Evolutionary conservation across 2,329 filamentous ascomycete species (phyloP).

Genomic region (Hypoxylon sp.): DNA sequence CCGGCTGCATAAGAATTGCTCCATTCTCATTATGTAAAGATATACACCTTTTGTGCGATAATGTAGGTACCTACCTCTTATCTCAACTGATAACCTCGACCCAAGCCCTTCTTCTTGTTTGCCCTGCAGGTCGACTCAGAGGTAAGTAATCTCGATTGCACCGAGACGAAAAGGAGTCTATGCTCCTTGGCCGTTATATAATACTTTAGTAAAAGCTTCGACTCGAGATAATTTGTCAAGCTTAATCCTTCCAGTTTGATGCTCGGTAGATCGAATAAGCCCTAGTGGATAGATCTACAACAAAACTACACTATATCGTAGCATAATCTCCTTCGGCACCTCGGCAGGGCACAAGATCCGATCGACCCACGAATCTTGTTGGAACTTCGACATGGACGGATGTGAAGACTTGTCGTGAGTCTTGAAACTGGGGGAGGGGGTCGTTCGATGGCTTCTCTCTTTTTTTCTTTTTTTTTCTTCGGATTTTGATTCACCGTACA

Average conservation of each 20-base stretch:
- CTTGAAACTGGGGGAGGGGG: constrained; percentile 33
- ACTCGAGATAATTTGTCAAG: constrained; percentile 1
- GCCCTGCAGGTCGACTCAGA: neutral
- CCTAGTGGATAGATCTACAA: constrained; percentile 25
- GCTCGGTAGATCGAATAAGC: constrained; percentile 35
- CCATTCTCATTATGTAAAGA: constrained; percentile 23
- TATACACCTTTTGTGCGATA: neutral
- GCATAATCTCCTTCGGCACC: constrained; percentile 32
- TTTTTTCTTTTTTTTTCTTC: constrained; percentile 11
- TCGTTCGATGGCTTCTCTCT: constrained; percentile 22
- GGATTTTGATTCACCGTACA: constrained; percentile 9
- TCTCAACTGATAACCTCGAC: constrained; percentile 1
- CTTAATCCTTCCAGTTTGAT: constrained; percentile 41
- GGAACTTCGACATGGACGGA: constrained; percentile 22
- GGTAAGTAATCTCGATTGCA: constrained; percentile 3
- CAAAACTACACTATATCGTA: constrained; percentile 18
- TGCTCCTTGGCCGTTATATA: constrained; percentile 16
- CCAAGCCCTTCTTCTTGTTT: neutral
- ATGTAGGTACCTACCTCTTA: neutral
- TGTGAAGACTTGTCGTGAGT: constrained; percentile 3
- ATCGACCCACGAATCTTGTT: constrained; percentile 12
- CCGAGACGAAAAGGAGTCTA: neutral
- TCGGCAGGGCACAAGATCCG: constrained; percentile 34
- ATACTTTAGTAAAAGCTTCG: constrained; percentile 5
- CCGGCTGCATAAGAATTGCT: constrained; percentile 1